Evolutionary conservation across 1,139 yeast genomes (phyloP).

Genomic region (Taiozyma sp.): DNA sequence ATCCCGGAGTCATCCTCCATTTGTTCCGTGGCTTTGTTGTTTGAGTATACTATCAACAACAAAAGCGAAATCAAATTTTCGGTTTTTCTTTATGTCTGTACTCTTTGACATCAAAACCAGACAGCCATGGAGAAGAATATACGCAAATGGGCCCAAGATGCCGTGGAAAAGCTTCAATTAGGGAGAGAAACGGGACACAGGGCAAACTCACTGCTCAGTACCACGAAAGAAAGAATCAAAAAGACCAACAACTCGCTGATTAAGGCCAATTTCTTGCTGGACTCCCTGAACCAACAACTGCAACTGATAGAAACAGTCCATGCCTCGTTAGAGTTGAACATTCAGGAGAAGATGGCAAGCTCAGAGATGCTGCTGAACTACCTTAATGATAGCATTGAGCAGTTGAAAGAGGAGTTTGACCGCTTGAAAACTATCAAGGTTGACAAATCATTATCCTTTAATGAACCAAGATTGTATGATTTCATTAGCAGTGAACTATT

Average conservation of each 20-base stretch:
- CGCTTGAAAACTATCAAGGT: conserved; percentile 27
- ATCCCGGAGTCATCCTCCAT: neutral
- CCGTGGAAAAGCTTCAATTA: conserved; percentile 28
- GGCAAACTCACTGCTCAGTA: conserved; percentile 27
- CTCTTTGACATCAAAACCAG: neutral
- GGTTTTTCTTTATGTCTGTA: neutral
- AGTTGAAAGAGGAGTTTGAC: conserved; percentile 27
- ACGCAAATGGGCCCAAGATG: conserved; percentile 28
- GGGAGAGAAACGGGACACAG: conserved; percentile 33
- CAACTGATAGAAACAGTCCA: conserved; percentile 28
- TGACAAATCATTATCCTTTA: conserved; percentile 23
- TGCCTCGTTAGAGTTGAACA: conserved; percentile 25
- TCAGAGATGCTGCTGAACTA: conserved; percentile 22
- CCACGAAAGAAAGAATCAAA: conserved; percentile 16
- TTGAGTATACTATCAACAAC: neutral
- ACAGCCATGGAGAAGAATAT: conserved; percentile 4
- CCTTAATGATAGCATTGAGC: conserved; percentile 26
- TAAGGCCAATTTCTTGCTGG: conserved; percentile 27
- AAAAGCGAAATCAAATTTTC: neutral
- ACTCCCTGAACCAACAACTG: conserved; percentile 30
- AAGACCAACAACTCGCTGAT: conserved; percentile 24
- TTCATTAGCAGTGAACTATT: conserved; percentile 37
- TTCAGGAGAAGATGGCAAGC: conserved; percentile 24
- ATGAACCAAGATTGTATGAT: conserved; percentile 30
- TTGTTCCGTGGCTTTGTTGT: neutral